Evolutionary conservation across 305 asterid genomes (phyloP).

Genomic region (Stenogyne calaminthoides): DNA sequence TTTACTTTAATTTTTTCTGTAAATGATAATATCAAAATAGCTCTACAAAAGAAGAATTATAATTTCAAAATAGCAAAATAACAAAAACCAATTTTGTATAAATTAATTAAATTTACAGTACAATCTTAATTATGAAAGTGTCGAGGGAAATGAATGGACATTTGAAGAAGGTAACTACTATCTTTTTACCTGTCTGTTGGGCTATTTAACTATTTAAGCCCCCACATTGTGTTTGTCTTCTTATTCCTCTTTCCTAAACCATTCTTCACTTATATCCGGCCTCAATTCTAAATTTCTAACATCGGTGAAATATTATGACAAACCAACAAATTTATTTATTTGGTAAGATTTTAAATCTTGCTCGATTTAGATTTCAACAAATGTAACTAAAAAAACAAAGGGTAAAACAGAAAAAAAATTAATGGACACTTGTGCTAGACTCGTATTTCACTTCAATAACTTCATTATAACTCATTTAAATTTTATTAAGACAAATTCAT

Average conservation of each 20-base stretch:
- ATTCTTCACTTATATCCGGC: neutral
- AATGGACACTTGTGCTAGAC: neutral
- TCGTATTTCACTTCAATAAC: neutral
- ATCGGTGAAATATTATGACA: neutral
- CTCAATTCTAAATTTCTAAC: neutral
- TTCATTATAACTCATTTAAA: neutral
- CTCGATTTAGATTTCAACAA: neutral
- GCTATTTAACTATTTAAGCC: conserved; percentile 4
- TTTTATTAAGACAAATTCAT: neutral
- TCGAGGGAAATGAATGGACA: conserved; percentile 12
- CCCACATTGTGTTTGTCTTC: conserved; percentile 10
- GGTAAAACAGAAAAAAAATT: too few species aligned
- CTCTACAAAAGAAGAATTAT: neutral
- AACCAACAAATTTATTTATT: neutral
- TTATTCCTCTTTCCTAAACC: neutral
- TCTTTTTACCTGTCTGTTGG: conserved; percentile 30
- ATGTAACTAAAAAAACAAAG: neutral
- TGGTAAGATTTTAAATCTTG: neutral
- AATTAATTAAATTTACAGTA: neutral
- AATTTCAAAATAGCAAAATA: neutral
- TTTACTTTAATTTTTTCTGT: too few species aligned
- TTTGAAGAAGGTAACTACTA: neutral
- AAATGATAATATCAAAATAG: too few species aligned
- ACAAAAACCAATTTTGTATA: neutral
- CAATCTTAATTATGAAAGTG: neutral